Evolutionary conservation across 1,284 basidiomycete genomes (phyloP), one percentile per base, ranked within the genome.

Genomic region (Mrakiaceae sp.): DNA sequence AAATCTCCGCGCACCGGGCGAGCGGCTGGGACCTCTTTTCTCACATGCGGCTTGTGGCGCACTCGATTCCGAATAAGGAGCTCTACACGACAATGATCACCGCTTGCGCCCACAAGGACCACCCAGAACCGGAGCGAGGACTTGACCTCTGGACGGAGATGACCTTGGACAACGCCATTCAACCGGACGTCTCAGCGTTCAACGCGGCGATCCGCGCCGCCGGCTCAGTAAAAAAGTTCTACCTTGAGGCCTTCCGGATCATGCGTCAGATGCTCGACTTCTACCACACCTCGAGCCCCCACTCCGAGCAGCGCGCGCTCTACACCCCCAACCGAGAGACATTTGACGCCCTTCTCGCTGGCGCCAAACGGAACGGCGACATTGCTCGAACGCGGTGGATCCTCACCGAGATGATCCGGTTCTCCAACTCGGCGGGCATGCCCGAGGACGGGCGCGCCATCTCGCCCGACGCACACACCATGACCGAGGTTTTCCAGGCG

Each of bases 1-100:
- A 46, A 0, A 53, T 62, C 10, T 49, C 62, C 11, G 42, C 73
- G 69, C 61, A 72, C 63, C 81, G 81, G 52, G 85, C 87, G 0
- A 84, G 89, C 67, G 92, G 89, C 0, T 96, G 90, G 90, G 90
- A 97, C 71, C 81, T 98, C 40, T 98, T 92, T 74, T 80, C 88
- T 2, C 93, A 98, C 74, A 96, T 97, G 90, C 89, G 96, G 62
- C 89, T 97, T 63, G 87, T 88, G 5, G 90, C 94, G 0, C 92
- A 98, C 72, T 85, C 91, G 0, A 77, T 79, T 2, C 93, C 95
- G 0, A 85, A 88, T 67, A 79, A 80, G 3, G 75, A 81, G 14
- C 76, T 94, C 5, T 98, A 94, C 75, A 82, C 86, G 0, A 74
- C 84, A 42, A 96, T 98, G 90, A 93, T 98, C 70, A 81, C 82